phyloP scores from a whole-genome alignment of 2,329 filamentous ascomycete genomes.

The Verticillium longisporum region DNA sequence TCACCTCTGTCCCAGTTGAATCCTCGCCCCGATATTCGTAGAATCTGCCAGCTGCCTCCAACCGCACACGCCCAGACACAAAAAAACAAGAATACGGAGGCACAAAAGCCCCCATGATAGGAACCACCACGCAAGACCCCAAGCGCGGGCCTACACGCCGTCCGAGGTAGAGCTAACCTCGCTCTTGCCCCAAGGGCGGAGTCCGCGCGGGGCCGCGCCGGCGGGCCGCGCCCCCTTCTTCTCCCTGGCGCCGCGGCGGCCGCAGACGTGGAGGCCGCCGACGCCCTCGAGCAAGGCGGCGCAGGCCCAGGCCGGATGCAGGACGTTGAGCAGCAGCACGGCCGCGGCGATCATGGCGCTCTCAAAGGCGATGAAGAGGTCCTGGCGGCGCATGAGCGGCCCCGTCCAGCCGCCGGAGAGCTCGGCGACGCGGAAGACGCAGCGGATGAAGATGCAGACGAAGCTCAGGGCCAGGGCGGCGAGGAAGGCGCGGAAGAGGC shows the following conservation, averaged over 20 bases:
- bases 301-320: conserved; percentile 30
- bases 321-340: conserved; percentile 34
- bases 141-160: neutral
- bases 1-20: too few species aligned
- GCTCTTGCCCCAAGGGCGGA: neutral
- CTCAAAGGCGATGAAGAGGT: conserved; percentile 52
- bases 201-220: neutral
- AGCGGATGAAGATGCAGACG: conserved; percentile 57
- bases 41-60: too few species aligned
- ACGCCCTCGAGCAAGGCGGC: conserved; percentile 18
- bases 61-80: too few species aligned
- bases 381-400: conserved; percentile 46
- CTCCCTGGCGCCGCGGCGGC: neutral
- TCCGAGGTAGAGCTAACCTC: neutral
- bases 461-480: conserved; percentile 49
- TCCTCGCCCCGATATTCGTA: too few species aligned
- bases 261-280: conserved; percentile 1
- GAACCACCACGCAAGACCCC: too few species aligned
- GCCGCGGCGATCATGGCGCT: conserved; percentile 44
- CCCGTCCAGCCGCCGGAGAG: conserved; percentile 57
- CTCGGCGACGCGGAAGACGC: conserved; percentile 57
- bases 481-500: conserved; percentile 47
- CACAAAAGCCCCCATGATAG: too few species aligned
- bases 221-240: neutral
- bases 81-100: too few species aligned